These are phyloP conservation scores for Flaveria brownii DNA, from an alignment of 129 eudicot species.

Conservation along the genomic window DNA sequence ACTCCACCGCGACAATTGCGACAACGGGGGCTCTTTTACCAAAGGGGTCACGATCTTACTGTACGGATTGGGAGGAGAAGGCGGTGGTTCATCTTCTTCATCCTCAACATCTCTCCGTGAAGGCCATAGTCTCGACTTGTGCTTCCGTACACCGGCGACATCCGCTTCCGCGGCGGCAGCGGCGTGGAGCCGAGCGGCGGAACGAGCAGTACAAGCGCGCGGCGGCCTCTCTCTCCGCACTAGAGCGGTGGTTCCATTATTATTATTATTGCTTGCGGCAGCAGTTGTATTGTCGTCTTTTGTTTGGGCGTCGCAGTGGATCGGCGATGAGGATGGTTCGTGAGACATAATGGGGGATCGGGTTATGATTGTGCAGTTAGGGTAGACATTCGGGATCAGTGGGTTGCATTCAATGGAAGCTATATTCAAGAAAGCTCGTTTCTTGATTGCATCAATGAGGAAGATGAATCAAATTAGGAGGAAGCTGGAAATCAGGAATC, in stretches of 20 bases:
- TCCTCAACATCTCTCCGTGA: constrained; percentile 25
- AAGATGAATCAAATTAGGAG: too few relatives aligned
- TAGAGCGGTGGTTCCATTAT: constrained; percentile 12
- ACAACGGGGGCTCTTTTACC: constrained; percentile 61
- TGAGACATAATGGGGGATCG: constrained; percentile 63
- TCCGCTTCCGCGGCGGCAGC: constrained; percentile 75
- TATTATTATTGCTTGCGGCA: not conserved
- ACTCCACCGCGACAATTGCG: constrained; percentile 84
- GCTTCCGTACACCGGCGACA: constrained; percentile 49
- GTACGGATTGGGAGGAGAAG: constrained; percentile 47
- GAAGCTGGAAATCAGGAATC: constrained; percentile 16
- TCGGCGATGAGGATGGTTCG: constrained; percentile 50
- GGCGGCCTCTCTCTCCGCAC: constrained; percentile 90
- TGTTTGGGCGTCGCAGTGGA: constrained; percentile 35
- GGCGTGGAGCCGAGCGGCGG: constrained; percentile 61
- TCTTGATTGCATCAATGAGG: constrained; percentile 11
- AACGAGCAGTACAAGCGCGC: constrained; percentile 82
- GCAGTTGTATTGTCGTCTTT: too few relatives aligned
- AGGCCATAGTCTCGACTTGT: constrained; percentile 45
- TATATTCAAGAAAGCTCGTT: not conserved
- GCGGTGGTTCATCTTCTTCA: constrained; percentile 43
- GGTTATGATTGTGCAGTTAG: constrained; percentile 30
- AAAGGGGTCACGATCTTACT: constrained; percentile 60
- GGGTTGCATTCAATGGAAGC: constrained; percentile 41
- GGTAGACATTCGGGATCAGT: constrained; percentile 50